Conservation (phyloP, 768 basidiomycete genomes). For the Lentinus brumalis region DNA sequence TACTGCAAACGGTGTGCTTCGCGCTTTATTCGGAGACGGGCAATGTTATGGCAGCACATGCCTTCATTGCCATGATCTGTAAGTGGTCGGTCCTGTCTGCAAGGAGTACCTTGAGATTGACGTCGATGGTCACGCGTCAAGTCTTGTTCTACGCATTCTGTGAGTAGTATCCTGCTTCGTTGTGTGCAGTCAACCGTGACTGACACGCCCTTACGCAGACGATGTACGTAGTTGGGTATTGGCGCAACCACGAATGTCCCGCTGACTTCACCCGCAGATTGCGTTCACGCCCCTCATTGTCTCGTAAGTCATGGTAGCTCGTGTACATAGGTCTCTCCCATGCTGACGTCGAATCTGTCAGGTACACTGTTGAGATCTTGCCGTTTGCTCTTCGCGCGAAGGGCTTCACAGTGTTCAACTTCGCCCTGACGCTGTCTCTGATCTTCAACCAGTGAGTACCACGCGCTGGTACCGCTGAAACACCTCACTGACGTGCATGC, state of each 20-base stretch:
- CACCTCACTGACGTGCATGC: neutral
- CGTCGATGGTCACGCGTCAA: conserved; percentile 4
- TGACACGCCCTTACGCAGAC: neutral
- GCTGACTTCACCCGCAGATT: conserved; percentile 13
- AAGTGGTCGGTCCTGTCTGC: conserved; percentile 14
- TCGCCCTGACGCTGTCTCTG: conserved; percentile 44
- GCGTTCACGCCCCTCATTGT: conserved; percentile 28
- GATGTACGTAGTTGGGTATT: conserved; percentile 33
- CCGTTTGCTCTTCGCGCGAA: conserved; percentile 52
- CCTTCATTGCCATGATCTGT: conserved; percentile 50
- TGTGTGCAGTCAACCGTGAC: neutral
- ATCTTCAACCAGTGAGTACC: conserved; percentile 45
- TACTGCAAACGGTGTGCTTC: conserved; percentile 40
- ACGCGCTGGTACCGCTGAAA: neutral
- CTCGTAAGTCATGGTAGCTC: conserved; percentile 4
- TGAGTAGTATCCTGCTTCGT: conserved; percentile 23
- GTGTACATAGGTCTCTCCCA: neutral
- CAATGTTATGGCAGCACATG: conserved; percentile 37
- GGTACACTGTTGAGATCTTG: conserved; percentile 54
- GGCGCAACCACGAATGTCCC: neutral
- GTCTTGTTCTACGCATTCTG: conserved; percentile 44
- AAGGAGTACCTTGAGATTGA: neutral
- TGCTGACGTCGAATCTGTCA: neutral
- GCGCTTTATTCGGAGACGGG: conserved; percentile 32
- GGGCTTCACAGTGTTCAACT: conserved; percentile 49